Evolutionary conservation across 1,284 basidiomycete genomes (phyloP).

Genomic region (Mycena sp.): DNA sequence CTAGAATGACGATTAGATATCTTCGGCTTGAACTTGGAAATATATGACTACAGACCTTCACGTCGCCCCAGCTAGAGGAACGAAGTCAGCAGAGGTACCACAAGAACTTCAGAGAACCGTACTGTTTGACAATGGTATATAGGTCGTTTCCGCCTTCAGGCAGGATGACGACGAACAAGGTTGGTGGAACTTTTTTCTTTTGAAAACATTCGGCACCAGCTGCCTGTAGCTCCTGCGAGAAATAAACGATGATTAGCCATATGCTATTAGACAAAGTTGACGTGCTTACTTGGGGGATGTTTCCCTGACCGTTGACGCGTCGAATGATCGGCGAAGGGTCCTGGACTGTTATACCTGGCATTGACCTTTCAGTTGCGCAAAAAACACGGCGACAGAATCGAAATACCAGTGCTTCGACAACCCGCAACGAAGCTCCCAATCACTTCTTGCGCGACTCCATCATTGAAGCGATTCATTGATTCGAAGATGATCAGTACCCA

Average conservation of each 20-base stretch:
- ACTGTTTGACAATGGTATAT: conserved; percentile 61
- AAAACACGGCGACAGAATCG: background rate
- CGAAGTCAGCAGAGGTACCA: background rate
- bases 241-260: background rate
- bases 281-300: conserved; percentile 16
- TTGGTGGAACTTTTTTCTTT: conserved; percentile 22
- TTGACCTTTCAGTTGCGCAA: background rate
- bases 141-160: conserved; percentile 44
- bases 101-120: conserved; percentile 25
- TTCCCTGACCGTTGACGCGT: conserved; percentile 21
- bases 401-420: conserved; percentile 7
- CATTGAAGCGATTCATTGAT: conserved; percentile 2
- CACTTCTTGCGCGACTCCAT: background rate
- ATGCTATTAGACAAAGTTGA: background rate
- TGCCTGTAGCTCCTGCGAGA: conserved; percentile 16
- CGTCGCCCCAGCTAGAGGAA: conserved; percentile 29
- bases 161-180: conserved; percentile 36
- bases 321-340: conserved; percentile 14
- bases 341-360: conserved; percentile 14
- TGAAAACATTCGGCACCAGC: conserved; percentile 22
- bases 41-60: too few species aligned
- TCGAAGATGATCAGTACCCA: conserved; percentile 27
- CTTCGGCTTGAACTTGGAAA: too few species aligned
- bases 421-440: conserved; percentile 13
- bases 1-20: conserved; percentile 35